Base-by-base conservation (phyloP, 2,329 filamentous ascomycete species). In the Teratosphaeria viscida region DNA sequence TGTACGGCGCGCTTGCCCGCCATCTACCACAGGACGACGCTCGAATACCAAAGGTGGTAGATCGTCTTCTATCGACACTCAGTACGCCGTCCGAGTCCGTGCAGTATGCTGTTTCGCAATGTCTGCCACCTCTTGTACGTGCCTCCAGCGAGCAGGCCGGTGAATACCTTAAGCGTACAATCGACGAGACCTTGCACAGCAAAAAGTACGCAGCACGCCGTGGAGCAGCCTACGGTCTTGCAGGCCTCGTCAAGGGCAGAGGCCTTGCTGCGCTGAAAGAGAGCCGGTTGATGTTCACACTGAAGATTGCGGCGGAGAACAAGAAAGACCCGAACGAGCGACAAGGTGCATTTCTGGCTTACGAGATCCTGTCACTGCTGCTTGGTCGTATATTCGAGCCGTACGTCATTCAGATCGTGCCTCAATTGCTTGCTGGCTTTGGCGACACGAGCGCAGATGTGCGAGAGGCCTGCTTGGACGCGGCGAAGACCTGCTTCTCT, bases 71-170 rank as follows among this genome's bases (percentile, higher is more conserved):
- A 59, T 84, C 85, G 26, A 96, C 95, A 6, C 79, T 99, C 53
- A 94, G 88, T 72, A 97, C 92, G 12, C 94, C 94, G 32, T 97
- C 94, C 0, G 94, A 99, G 74, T 92, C 90, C 16, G 94, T 99
- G 1, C 94, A 99, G 74, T 96, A 94, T 71, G 94, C 94, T 54
- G 92, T 97, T 60, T 91, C 95, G 3, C 90, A 94, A 69, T 99
- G 94, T 68, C 79, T 99, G 26, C 92, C 94, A 14, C 92, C 94
- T 1, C 80, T 99, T n/a, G 85, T 99, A 35, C 86, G 85, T 60
- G 87, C 90, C 2, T 92, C 88, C 54, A 83, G 83, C 34, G 85
- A 92, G 62, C 88, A 92, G 69, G 85, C 88, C 2, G 83, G 85
- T 37, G 84, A 86, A 55, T 97, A 96, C 71, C 84, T 96, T 58